phyloP scores from a whole-genome alignment of 2,329 filamentous ascomycete species.

The Cercospora berteroae region DNA sequence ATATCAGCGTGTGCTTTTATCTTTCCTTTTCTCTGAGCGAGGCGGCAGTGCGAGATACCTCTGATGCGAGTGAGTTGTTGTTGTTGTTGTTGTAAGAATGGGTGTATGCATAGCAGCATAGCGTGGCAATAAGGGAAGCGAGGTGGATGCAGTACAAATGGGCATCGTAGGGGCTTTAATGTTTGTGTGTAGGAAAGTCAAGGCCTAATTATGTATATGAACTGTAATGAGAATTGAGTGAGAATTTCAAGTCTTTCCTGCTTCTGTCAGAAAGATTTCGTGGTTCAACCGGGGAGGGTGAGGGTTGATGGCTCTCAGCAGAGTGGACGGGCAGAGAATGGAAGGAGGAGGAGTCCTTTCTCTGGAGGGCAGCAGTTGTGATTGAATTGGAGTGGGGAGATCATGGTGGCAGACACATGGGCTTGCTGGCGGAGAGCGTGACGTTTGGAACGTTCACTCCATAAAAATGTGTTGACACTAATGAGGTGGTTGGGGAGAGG shows the following conservation, averaged over 20 bases:
- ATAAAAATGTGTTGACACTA: no score
- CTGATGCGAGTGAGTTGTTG: constrained; percentile 12
- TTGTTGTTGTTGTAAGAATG: not conserved
- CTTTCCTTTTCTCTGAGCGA: not conserved
- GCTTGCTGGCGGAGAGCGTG: not conserved
- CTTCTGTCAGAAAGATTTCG: no score
- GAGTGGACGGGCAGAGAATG: not conserved
- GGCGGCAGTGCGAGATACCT: constrained; percentile 15
- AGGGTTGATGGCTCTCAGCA: not conserved
- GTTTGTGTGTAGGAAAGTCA: not conserved
- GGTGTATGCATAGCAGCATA: not conserved
- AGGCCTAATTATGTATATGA: not conserved
- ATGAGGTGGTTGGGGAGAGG: not conserved
- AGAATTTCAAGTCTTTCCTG: no score
- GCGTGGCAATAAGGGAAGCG: not conserved
- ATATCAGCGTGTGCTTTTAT: not conserved
- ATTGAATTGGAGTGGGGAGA: not conserved
- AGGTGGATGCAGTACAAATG: not conserved
- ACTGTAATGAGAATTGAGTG: not conserved
- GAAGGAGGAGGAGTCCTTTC: not conserved
- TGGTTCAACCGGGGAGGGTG: no score
- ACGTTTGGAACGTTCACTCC: not conserved
- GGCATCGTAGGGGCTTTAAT: not conserved
- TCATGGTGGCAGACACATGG: not conserved
- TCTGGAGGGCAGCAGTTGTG: not conserved